Base-by-base conservation (phyloP, 495 filamentous ascomycete species). In the Aspergillus saccharolyticus region DNA sequence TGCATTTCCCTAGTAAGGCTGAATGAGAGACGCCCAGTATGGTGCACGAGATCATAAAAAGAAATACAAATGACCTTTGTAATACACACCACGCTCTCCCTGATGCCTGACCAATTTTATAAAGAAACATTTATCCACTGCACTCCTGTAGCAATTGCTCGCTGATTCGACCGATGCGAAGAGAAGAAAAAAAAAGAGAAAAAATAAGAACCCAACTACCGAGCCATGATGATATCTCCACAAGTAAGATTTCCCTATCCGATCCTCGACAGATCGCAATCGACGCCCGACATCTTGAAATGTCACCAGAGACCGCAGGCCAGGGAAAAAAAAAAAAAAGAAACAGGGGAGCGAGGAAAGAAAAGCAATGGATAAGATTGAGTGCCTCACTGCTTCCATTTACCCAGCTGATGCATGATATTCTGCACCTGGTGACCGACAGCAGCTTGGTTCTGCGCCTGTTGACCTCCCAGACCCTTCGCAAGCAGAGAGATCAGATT, bases 391-490 rank as follows among this genome's bases (percentile, higher is more conserved):
- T 81, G 79, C 64, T 78, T 82, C 74, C 82, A 85, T 65, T 79
- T 83, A 12, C 80, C 73, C 61, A 86, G 66, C 59, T 85, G 83
- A 52, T 80, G 78, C 77, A 86, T 80, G 47, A 86, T 74, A 60
- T 83, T 81, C 62, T 84, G 80, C 56, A 86, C 77, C 64, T 84
- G 77, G 33, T 71, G 65, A 44, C 66, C 64, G 45, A 71, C 58
- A 42, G 66, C 54, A 25, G 65, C 60, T 49, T 78, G 75, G 39
- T 68, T 70, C 61, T 82, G 77, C 44, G 65, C 66, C 57, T 72
- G 74, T 50, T 71, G 72, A 53, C 63, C 66, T 48, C 67, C 69
- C 21, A 73, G 56, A 22, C 73, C 74, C 52, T 75, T 79, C 2
- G 71, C 70, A 20, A 82, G 61, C 10, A 82, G 64, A 22, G 79